Conservation (phyloP, 2,329 filamentous ascomycete species). For the Aspergillus ustus region DNA sequence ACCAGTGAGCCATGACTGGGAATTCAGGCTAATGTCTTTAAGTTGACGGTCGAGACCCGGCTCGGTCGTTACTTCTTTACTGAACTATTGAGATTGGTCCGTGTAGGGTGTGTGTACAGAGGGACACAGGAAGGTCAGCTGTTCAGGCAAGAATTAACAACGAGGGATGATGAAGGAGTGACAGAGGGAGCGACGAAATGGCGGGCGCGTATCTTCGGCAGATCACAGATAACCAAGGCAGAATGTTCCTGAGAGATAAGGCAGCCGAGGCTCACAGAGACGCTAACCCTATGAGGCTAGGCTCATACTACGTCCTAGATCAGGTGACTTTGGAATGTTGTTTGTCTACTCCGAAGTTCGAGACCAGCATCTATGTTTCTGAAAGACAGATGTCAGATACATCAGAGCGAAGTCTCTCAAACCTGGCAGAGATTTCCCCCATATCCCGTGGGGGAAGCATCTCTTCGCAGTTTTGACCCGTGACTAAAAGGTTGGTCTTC, state of each 20-base stretch:
- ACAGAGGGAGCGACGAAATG: background rate
- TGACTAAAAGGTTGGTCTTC: background rate
- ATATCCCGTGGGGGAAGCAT: background rate
- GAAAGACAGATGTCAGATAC: background rate
- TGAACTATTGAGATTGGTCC: background rate
- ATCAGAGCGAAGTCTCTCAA: background rate
- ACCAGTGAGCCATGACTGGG: constrained; percentile 36
- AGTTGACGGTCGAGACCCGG: background rate
- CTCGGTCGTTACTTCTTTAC: background rate
- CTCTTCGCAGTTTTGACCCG: background rate
- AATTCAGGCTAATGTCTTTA: background rate
- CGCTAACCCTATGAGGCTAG: constrained; percentile 2
- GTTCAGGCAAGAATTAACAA: background rate
- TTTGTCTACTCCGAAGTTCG: background rate
- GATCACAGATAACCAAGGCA: background rate
- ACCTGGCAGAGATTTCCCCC: background rate
- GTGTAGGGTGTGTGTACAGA: background rate
- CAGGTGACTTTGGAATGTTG: background rate
- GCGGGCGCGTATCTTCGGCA: background rate
- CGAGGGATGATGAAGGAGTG: background rate
- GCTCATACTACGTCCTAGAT: background rate
- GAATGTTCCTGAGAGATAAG: background rate
- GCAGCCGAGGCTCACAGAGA: background rate
- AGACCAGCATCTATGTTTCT: background rate
- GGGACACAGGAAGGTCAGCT: background rate